Percentiles rank a stretch among this genome's conserved stretches.
phyloP scores from a whole-genome alignment of 1,139 yeast genomes.

The Hansenula anomala region DNA sequence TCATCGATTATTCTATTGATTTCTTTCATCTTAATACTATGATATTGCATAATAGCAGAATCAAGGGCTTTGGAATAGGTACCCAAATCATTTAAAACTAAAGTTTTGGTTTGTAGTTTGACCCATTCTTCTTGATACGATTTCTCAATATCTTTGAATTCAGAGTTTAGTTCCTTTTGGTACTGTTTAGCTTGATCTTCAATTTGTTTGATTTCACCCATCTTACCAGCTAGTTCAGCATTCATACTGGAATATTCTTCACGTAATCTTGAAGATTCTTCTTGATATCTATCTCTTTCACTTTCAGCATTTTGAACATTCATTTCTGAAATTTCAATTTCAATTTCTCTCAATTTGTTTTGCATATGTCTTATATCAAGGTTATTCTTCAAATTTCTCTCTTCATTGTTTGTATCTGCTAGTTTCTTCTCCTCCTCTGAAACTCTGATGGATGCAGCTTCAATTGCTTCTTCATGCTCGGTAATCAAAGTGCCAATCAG shows the following conservation, averaged over 20 bases:
- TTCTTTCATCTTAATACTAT: conserved; percentile 87
- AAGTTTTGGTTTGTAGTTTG: conserved; percentile 67
- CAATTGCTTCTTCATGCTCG: conserved; percentile 47
- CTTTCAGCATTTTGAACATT: conserved; percentile 60
- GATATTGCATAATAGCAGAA: conserved; percentile 90
- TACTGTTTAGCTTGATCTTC: conserved; percentile 62
- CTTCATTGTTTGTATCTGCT: conserved; percentile 45
- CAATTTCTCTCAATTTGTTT: conserved; percentile 29
- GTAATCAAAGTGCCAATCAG: conserved; percentile 41
- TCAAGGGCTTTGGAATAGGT: conserved; percentile 85
- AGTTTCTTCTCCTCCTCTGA: conserved; percentile 33
- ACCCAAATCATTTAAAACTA: conserved; percentile 80
- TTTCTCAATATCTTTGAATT: conserved; percentile 63
- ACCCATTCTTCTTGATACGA: conserved; percentile 70
- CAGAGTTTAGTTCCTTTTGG: conserved; percentile 57
- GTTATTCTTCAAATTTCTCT: conserved; percentile 50
- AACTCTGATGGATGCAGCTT: conserved; percentile 26
- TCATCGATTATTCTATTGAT: conserved; percentile 85
- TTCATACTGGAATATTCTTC: conserved; percentile 51
- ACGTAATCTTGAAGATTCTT: conserved; percentile 51
- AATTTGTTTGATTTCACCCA: conserved; percentile 84
- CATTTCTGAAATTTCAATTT: conserved; percentile 33
- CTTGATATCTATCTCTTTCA: conserved; percentile 60
- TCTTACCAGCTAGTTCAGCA: conserved; percentile 67
- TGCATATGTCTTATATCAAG: conserved; percentile 43